phyloP scores from a whole-genome alignment of 2,329 filamentous ascomycete genomes.

The Leptodontidium sp. region DNA sequence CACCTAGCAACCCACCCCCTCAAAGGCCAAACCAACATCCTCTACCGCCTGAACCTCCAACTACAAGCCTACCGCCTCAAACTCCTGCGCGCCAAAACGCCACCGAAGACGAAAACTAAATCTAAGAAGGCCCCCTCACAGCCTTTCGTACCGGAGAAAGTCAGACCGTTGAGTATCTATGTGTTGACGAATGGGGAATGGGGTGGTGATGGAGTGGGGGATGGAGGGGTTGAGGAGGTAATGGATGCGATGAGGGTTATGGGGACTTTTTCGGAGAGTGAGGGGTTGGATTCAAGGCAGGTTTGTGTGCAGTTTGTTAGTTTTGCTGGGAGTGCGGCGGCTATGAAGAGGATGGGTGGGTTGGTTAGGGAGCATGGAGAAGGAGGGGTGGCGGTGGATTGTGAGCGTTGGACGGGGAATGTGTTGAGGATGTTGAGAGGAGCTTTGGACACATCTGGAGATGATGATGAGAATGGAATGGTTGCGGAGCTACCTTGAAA shows the following conservation, averaged over 20 bases:
- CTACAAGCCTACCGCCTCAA: conserved; percentile 34
- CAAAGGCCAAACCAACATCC: conserved; percentile 35
- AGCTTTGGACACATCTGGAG: conserved; percentile 19
- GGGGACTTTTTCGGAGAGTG: neutral
- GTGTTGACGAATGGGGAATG: too few relatives aligned
- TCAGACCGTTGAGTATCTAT: conserved; percentile 34
- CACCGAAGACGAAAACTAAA: conserved; percentile 11
- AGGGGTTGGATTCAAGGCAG: conserved; percentile 6
- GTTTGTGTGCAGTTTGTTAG: conserved; percentile 34
- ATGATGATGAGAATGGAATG: too few relatives aligned
- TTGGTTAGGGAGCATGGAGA: conserved; percentile 10
- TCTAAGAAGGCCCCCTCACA: neutral
- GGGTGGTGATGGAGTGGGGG: neutral
- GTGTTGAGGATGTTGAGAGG: conserved; percentile 40
- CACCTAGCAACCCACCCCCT: conserved; percentile 32
- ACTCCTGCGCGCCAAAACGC: conserved; percentile 26
- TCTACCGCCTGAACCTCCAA: conserved; percentile 35
- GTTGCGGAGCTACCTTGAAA: too few relatives aligned
- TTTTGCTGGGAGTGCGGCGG: conserved; percentile 30
- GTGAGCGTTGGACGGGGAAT: conserved; percentile 35
- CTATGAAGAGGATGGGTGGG: conserved; percentile 33
- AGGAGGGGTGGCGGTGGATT: conserved; percentile 35
- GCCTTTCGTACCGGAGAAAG: conserved; percentile 5
- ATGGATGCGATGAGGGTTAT: conserved; percentile 8
- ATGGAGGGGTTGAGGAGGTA: conserved; percentile 36